Conservation (phyloP, 164 flowering plant species). For the Protea cynaroides region DNA sequence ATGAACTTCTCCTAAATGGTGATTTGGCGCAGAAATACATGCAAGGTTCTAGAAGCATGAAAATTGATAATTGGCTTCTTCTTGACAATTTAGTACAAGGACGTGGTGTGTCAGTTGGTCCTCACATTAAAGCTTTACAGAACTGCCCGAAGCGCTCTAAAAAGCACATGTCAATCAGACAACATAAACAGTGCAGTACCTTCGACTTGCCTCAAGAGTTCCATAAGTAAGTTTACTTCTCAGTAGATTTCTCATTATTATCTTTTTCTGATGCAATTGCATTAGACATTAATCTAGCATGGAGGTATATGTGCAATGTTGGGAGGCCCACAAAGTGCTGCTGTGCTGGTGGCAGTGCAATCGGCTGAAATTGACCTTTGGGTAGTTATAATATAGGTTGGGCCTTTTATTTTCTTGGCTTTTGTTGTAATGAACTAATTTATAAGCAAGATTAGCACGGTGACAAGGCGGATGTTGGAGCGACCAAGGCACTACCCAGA, state of each 20-base stretch:
- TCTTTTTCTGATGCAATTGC: neutral
- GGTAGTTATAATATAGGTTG: too few species aligned
- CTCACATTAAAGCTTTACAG: conserved; percentile 30
- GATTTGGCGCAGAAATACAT: conserved; percentile 71
- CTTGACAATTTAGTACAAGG: conserved; percentile 63
- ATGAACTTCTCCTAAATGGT: conserved; percentile 64
- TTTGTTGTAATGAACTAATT: too few species aligned
- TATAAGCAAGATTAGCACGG: too few species aligned
- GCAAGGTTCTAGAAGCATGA: conserved; percentile 60
- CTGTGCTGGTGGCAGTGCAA: too few species aligned
- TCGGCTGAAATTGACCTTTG: too few species aligned
- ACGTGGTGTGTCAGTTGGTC: conserved; percentile 18
- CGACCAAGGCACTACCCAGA: too few species aligned
- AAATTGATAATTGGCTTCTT: conserved; percentile 60
- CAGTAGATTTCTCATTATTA: neutral
- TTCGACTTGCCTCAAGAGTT: conserved; percentile 49
- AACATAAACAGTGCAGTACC: conserved; percentile 51
- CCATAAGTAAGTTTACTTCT: conserved; percentile 42
- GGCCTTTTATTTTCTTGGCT: too few species aligned
- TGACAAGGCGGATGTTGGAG: too few species aligned
- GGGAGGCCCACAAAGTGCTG: too few species aligned
- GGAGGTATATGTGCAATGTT: too few species aligned
- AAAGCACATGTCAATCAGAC: conserved; percentile 65
- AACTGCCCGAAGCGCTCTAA: conserved; percentile 62
- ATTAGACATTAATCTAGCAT: too few species aligned